These are phyloP conservation scores for Rutstroemia sp. DNA, from an alignment of 2,329 filamentous ascomycete genomes.

Conservation along the genomic window DNA sequence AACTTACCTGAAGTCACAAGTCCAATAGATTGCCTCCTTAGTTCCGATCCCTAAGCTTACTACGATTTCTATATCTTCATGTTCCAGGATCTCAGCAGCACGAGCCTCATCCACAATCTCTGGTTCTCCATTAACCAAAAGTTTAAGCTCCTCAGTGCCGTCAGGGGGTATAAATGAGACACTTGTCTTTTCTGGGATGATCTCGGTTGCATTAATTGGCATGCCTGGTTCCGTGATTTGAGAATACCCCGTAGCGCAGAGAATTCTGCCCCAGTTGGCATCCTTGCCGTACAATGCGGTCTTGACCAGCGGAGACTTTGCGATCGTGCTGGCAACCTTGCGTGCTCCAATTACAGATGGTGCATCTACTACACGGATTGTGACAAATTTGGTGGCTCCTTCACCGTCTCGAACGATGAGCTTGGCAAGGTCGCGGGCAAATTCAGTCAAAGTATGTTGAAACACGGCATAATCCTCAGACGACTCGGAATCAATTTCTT, in stretches of 20 bases:
- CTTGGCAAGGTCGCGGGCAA: slow-evolving; percentile 79
- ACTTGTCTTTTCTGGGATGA: slow-evolving; percentile 63
- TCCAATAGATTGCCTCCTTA: slow-evolving; percentile 70
- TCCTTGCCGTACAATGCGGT: slow-evolving; percentile 95
- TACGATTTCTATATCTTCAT: slow-evolving; percentile 72
- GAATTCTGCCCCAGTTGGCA: slow-evolving; percentile 96
- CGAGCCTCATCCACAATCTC: slow-evolving; percentile 70
- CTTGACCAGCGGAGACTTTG: slow-evolving; percentile 88
- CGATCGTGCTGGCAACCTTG: slow-evolving; percentile 79
- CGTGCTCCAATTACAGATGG: slow-evolving; percentile 63
- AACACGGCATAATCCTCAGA: slow-evolving; percentile 64
- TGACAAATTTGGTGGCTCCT: slow-evolving; percentile 97
- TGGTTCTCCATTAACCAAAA: slow-evolving; percentile 73
- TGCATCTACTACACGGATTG: slow-evolving; percentile 74
- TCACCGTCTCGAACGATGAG: slow-evolving; percentile 94
- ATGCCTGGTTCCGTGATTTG: slow-evolving; percentile 52
- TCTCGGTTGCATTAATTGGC: slow-evolving; percentile 49
- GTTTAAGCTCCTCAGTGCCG: slow-evolving; percentile 67
- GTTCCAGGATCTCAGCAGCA: slow-evolving; percentile 69
- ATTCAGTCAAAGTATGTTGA: slow-evolving; percentile 61
- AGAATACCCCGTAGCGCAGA: slow-evolving; percentile 87
- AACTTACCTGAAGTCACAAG: slow-evolving; percentile 77
- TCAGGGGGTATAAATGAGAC: slow-evolving; percentile 75
- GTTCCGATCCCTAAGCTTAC: slow-evolving; percentile 64
- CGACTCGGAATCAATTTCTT: slow-evolving; percentile 46